Conservation (phyloP, 495 filamentous ascomycete species). For the Hypoxylon lienhwacheense region DNA sequence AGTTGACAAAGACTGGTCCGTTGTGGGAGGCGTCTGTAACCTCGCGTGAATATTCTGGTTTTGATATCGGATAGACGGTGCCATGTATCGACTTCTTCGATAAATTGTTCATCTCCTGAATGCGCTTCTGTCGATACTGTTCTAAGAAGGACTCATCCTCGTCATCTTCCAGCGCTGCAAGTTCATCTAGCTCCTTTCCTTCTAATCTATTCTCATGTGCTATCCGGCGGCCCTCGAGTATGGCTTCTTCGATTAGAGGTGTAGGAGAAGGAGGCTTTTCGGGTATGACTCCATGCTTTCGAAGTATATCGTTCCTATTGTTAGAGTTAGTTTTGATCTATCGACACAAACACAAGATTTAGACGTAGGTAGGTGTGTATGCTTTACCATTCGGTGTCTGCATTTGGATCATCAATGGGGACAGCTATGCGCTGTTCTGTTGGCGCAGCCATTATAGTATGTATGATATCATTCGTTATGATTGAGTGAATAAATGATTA, state of each 20-base stretch:
- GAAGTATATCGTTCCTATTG: slow-evolving; percentile 94
- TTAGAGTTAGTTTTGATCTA: slow-evolving; percentile 21
- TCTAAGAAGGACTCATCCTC: slow-evolving; percentile 92
- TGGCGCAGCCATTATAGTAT: slow-evolving; percentile 68
- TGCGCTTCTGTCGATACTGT: slow-evolving; percentile 79
- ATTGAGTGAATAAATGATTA: not conserved
- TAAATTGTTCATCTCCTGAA: slow-evolving; percentile 75
- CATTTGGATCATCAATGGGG: slow-evolving; percentile 91
- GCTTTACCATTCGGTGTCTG: slow-evolving; percentile 92
- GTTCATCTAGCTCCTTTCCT: slow-evolving; percentile 89
- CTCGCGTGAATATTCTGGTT: slow-evolving; percentile 86
- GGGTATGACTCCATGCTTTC: slow-evolving; percentile 92
- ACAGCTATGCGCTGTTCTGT: slow-evolving; percentile 68
- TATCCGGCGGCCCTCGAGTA: slow-evolving; percentile 73
- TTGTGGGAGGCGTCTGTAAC: slow-evolving; percentile 88
- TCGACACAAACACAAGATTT: no score
- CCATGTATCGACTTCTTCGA: slow-evolving; percentile 76
- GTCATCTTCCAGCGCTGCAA: slow-evolving; percentile 86
- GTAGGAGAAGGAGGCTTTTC: slow-evolving; percentile 95
- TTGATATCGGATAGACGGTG: slow-evolving; percentile 89
- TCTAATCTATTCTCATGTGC: slow-evolving; percentile 90
- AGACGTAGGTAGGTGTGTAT: not conserved
- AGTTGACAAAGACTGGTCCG: slow-evolving; percentile 76
- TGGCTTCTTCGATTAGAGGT: slow-evolving; percentile 92
- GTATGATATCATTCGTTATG: not conserved